phyloP scores from a whole-genome alignment of 2,329 filamentous ascomycete species.

The Myrmaecium sp. region DNA sequence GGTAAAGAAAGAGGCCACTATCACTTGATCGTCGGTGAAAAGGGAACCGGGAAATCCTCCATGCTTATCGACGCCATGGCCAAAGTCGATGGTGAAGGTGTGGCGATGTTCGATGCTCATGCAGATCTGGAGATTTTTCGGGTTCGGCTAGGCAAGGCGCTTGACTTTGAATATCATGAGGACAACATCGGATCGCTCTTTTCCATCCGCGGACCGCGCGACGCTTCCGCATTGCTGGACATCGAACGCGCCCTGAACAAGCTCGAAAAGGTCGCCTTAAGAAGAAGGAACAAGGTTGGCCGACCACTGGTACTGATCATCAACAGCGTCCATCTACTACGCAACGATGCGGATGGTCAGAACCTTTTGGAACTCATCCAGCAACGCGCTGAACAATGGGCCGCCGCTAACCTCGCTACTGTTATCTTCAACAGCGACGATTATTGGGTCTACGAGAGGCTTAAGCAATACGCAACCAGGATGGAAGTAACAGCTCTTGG shows the following conservation, averaged over 20 bases:
- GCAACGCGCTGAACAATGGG: slow-evolving; percentile 92
- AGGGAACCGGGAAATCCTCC: slow-evolving; percentile 89
- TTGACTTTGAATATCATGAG: slow-evolving; percentile 95
- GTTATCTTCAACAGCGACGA: slow-evolving; percentile 93
- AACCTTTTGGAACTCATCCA: slow-evolving; percentile 89
- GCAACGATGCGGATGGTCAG: slow-evolving; percentile 83
- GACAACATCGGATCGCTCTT: slow-evolving; percentile 96
- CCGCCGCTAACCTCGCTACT: slow-evolving; percentile 76
- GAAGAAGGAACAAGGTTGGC: slow-evolving; percentile 41
- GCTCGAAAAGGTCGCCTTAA: slow-evolving; percentile 82
- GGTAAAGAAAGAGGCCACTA: slow-evolving; percentile 67
- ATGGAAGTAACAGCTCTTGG: slow-evolving; percentile 85
- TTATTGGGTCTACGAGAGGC: slow-evolving; percentile 93
- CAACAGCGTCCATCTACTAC: slow-evolving; percentile 80
- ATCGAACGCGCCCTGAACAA: slow-evolving; percentile 97
- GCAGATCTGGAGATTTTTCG: slow-evolving; percentile 91
- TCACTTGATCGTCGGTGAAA: slow-evolving; percentile 81
- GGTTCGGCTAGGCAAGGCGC: slow-evolving; percentile 75
- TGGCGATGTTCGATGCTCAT: slow-evolving; percentile 93
- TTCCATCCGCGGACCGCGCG: slow-evolving; percentile 79
- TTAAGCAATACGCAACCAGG: slow-evolving; percentile 81
- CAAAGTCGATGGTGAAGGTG: slow-evolving; percentile 73
- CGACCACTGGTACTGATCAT: slow-evolving; percentile 79
- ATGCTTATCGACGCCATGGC: slow-evolving; percentile 96
- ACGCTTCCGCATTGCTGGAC: slow-evolving; percentile 81